Evolutionary conservation across 176 grass and related monocot species (phyloP), one percentile per base, ranked within the genome.

Genomic region (Aechmea fasciata): DNA sequence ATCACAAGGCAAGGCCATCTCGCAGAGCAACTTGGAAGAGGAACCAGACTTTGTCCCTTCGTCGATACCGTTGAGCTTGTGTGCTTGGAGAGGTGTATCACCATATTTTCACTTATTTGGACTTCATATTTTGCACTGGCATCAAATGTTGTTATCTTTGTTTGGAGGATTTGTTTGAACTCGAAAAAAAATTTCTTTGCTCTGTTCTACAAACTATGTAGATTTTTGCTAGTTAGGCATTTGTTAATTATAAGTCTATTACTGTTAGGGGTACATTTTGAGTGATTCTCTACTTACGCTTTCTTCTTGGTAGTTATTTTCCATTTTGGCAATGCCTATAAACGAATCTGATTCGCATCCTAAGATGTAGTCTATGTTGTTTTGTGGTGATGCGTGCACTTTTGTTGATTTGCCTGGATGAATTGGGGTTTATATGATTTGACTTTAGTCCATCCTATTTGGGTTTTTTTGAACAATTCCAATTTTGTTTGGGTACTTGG

Each of bases 21-120:
- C 17, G 55, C 55, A 61, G 55, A 61, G 55, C 55, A 61, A 61
- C 55, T 9, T 61, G 55, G 55, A 61, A 61, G 55, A 61, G n/a
- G 15, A 61, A 22, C 55, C 55, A 61, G 55, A 61, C 17, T 10
- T 19, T 61, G 55, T 61, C 55, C 55, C 55, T 61, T 61, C 55
- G 55, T 4, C 55, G 55, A 9, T 61, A 61, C 55, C 55, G 55
- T 17, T 61, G 33, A 61, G 13, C 20, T 17, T 22, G 17, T 61
- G 14, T 61, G 7, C 55, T 61, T 14, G 54, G n/a, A 19, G 54
- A 59, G 54, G 15, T 59, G 54, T 59, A n/a, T 57, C n/a, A 5
- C 10, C 2, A n/a, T n/a, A 20, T 59, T 59, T 59, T 59, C 6
- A 6, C 19, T 20, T 8, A 20, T 59, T 59, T 18, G 19, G 54